Evolutionary conservation across 108 stramenopile species (phyloP).

Genomic region (Seminavis robusta): DNA sequence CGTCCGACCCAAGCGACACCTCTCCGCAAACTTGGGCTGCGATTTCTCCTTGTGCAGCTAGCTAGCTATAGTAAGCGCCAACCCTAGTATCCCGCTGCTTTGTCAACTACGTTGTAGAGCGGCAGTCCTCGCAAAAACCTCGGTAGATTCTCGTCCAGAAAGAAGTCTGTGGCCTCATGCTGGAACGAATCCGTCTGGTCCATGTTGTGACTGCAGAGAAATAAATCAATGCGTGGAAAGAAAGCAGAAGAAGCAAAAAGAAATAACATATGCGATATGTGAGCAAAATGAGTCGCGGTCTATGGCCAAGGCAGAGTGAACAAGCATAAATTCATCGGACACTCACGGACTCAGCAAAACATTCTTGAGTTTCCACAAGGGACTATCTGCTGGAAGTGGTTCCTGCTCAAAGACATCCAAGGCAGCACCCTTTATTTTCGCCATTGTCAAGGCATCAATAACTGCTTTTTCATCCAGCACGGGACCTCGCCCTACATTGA

Average conservation of each 20-base stretch:
- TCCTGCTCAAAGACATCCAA: slow-evolving; percentile 85
- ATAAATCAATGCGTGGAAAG: no score
- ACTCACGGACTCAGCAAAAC: slow-evolving; percentile 77
- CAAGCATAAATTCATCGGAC: no score
- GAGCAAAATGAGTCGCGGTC: no score
- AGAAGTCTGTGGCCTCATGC: slow-evolving; percentile 54
- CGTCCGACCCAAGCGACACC: no score
- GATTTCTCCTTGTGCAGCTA: no score
- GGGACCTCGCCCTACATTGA: slow-evolving; percentile 89
- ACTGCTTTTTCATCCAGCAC: slow-evolving; percentile 83
- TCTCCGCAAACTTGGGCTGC: no score
- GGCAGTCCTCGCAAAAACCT: slow-evolving; percentile 28
- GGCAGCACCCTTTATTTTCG: slow-evolving; percentile 73
- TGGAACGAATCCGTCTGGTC: slow-evolving; percentile 61
- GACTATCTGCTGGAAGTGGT: slow-evolving; percentile 70
- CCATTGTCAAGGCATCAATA: slow-evolving; percentile 55
- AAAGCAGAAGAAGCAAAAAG: no score
- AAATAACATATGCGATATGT: no score
- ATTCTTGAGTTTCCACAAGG: slow-evolving; percentile 81
- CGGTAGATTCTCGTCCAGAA: slow-evolving; percentile 53
- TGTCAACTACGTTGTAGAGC: slow-evolving; percentile 5
- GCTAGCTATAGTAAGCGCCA: no score
- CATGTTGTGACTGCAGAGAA: no score
- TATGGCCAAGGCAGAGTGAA: no score
- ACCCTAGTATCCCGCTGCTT: slow-evolving; percentile 12